Evolutionary conservation across 1,139 yeast species (phyloP), one percentile per base, ranked within the genome.

Genomic region (Pichia sp.): DNA sequence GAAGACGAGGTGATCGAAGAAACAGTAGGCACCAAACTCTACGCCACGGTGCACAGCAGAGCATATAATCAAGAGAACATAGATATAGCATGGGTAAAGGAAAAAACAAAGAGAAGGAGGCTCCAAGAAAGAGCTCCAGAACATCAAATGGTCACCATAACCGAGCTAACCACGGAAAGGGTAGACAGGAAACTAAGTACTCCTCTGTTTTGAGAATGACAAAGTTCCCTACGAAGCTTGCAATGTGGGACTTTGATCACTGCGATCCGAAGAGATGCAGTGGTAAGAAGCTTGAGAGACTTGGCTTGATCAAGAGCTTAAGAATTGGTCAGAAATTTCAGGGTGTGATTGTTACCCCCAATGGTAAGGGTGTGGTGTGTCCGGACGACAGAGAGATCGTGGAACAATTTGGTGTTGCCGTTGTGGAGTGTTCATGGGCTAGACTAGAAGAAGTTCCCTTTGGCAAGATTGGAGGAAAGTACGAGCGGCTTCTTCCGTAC

Each of bases 371-470:
- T 4, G 93, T 87, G 2, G 96, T 91, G 2, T 86, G 96, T 58
- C 98, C 98, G 0, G 68, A 84, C 47, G 99, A 91, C 58, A 55
- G 62, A 28, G 85, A 75, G 37, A 67, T 85, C 15, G 94, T 88
- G 0, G 95, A 83, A 51, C 67, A 68, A 29, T 60, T 67, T 35
- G 99, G 99, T 23, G 93, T 88, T 11, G 96, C 98, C 0, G 98
- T 91, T 8, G 98, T 91, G 2, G 99, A 91, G 56, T 91, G 97
- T 60, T 87, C 96, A 2, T 91, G 99, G 99, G 98, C 98, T 0
- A 66, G 97, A 43, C 59, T 93, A 17, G 95, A 87, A 39, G 98
- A 91, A 56, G 77, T 91, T n/a, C 98, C 98, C 2, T 91, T 91
- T 59, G 65, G 69, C 45, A 85, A 83, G 53, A 88, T 91, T 42